Evolutionary conservation across 1,284 basidiomycete species (phyloP).

Genomic region (Microstroma glucosiphilum): DNA sequence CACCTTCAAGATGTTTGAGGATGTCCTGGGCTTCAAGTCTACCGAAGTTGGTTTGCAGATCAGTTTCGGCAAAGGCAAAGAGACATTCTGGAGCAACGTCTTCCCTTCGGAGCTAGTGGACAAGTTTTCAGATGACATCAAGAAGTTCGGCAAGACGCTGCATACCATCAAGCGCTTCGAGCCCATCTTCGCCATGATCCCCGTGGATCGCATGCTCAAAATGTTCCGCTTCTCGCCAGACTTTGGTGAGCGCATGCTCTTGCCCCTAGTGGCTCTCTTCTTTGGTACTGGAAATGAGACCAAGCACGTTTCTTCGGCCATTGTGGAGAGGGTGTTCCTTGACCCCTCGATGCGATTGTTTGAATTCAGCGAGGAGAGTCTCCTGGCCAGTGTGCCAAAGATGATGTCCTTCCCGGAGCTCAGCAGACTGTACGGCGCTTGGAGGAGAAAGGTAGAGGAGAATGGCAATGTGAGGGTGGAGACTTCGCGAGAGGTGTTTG

Average conservation of each 20-base stretch:
- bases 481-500: constrained; percentile 54
- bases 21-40: constrained; percentile 34
- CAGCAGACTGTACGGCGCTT: constrained; percentile 56
- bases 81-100: constrained; percentile 40
- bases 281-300: constrained; percentile 63
- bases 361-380: constrained; percentile 34
- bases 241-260: constrained; percentile 60
- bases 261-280: constrained; percentile 60
- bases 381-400: constrained; percentile 54
- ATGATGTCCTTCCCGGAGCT: constrained; percentile 54
- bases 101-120: constrained; percentile 44
- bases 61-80: constrained; percentile 42
- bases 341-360: constrained; percentile 58
- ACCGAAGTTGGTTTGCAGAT: constrained; percentile 43
- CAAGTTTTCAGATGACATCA: constrained; percentile 32
- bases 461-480: constrained; percentile 55
- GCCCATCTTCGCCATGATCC: constrained; percentile 40
- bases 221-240: constrained; percentile 49
- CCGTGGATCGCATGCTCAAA: constrained; percentile 35
- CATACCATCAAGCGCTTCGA: constrained; percentile 42
- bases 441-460: constrained; percentile 55
- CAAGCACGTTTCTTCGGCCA: constrained; percentile 59
- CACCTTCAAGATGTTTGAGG: constrained; percentile 42
- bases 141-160: constrained; percentile 39
- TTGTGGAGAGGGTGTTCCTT: constrained; percentile 60